Base-by-base conservation (phyloP, 805 yeast genomes). In the Clavispora carvajalis region DNA sequence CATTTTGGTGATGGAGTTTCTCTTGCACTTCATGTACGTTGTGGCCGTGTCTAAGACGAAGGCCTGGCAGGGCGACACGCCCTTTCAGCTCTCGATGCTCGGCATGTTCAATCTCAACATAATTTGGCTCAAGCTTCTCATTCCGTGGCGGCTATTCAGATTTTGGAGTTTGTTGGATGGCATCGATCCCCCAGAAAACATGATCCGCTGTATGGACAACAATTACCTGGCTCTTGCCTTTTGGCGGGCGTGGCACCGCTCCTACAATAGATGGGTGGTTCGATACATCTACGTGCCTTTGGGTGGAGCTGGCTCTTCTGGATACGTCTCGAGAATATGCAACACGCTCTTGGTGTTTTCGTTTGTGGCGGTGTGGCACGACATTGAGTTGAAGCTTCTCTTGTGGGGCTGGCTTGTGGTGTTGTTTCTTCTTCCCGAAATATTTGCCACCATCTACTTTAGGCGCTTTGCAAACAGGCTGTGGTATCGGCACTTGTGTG, bases 211-310 rank as follows among this genome's bases (percentile, higher is more conserved):
- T 58, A 87, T 93, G 79, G 85, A 88, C 59, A 88, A 93, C 62
- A 93, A 93, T 63, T 93, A 82, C 60, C 84, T 95, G 24, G 93
- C 96, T 0, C 62, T 87, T 46, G 88, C 93, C n/a, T 93, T 93
- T 60, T 93, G 99, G 99, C 76, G 98, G 57, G 95, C 96, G 3
- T 93, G 99, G 99, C 99, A 93, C 63, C 77, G 98, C 55, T 83
- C 95, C 36, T 93, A 71, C 66, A 90, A 91, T 63, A 76, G 84
- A 51, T 93, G 96, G 95, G 84, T 86, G 24, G 76, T 85, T 19
- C 73, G 95, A 46, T 93, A 93, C 60, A 76, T 93, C 30, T 93
- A 93, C 53, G 73, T 93, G 17, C 99, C 99, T 3, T 65, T 93
- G 45, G 98, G 98, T 9, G 74, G 73, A 5, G 96, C 97, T 0